Percentiles rank a stretch among this genome's conserved stretches.
phyloP scores from a whole-genome alignment of 2,329 filamentous ascomycete genomes.

The Fusarium ambrosium region DNA sequence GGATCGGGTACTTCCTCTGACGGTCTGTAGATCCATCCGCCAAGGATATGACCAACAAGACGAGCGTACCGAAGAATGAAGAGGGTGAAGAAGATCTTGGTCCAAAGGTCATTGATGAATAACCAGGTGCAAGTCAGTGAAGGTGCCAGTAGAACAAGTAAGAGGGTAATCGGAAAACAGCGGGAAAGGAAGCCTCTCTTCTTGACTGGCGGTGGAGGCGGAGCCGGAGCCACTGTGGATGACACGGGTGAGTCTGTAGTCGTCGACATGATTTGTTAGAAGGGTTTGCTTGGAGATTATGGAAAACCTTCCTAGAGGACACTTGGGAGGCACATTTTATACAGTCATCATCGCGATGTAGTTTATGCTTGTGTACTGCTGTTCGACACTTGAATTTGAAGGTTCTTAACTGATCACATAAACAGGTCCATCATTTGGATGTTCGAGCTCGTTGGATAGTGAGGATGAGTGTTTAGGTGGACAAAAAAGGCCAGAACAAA shows the following conservation, averaged over 20 bases:
- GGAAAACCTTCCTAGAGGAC: background rate
- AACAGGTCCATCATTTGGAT: background rate
- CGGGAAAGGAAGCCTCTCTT: background rate
- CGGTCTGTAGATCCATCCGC: constrained; percentile 57
- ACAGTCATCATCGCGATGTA: background rate
- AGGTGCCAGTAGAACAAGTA: background rate
- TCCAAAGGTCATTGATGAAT: constrained; percentile 29
- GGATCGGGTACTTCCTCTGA: constrained; percentile 46
- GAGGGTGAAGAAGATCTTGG: constrained; percentile 37
- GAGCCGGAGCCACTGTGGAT: background rate
- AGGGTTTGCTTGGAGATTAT: background rate
- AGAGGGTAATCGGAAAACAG: constrained; percentile 15
- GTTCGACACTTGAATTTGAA: background rate
- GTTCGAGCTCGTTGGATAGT: background rate
- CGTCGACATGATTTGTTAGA: background rate
- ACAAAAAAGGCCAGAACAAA: background rate
- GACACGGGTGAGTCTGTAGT: background rate
- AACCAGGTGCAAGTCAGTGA: constrained; percentile 30
- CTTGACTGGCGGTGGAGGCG: background rate
- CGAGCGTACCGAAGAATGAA: constrained; percentile 60
- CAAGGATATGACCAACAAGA: constrained; percentile 58
- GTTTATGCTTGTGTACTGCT: background rate
- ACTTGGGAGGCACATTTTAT: background rate
- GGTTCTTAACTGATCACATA: background rate
- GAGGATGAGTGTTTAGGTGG: background rate